Evolutionary conservation across 805 yeast species (phyloP), one percentile per base, ranked within the genome.

Genomic region (Candida anglica): DNA sequence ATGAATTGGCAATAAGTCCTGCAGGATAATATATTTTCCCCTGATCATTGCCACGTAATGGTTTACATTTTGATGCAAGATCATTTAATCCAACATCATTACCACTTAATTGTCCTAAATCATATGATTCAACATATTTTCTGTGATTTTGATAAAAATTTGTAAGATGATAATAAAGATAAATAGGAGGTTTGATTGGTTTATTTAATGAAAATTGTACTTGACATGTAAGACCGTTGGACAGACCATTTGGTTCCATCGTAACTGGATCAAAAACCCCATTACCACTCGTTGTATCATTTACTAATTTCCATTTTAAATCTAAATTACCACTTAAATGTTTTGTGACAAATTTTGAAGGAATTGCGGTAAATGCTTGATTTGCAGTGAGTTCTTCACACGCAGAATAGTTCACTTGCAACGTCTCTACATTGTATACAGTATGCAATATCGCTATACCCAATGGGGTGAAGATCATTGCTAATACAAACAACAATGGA

Each of bases 91-190:
- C 36, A 6, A 82, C 78, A 3, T 91, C 86, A 19, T 74, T 58
- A 2, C 98, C 98, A 40, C 77, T 76, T 32, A 93, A 54, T 60
- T 93, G 98, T 26, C 72, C 69, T 57, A 82, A 75, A 55, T 88
- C 94, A 57, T 73, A 85, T 7, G 95, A 83, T 40, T 78, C 79
- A 21, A 91, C 98, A 53, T 87, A 93, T 42, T 93, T 86, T 40
- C 98, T 77, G 63, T 93, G 98, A 57, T 93, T 93, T 58, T 93
- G 98, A 58, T 72, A 88, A 58, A 91, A 93, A 55, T 87, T 87
- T 22, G 96, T 88, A 49, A 93, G 66, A 45, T 80, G 79, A 63
- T 93, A 93, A 62, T 86, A 93, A 42, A 87, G 52, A 54, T 71
- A 88, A 6, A 88, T 53, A 3, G 95, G 86, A 2, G 81, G 75